Base-by-base conservation (phyloP, 2,329 filamentous ascomycete species). In the Colletotrichum sp. region DNA sequence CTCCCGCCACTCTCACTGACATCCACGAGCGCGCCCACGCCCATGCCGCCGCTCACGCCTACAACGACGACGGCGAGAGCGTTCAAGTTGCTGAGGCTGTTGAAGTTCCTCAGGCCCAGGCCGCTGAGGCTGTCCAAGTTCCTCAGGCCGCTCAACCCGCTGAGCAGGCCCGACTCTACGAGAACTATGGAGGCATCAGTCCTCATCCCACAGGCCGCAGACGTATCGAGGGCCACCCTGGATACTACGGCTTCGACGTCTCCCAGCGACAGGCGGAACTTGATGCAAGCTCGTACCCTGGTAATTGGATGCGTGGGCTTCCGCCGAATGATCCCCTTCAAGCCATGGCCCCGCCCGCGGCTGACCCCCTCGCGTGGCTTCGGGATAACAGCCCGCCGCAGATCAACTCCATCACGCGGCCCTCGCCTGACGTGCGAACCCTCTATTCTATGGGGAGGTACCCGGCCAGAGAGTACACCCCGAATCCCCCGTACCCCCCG, bases 71-170 rank as follows among this genome's bases (percentile, higher is more conserved):
- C n/a, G n/a, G 3, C 6, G 44, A 52, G 44, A 21, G n/a, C 12
- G 44, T 52, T 4, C 44, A 52, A 52, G 10, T 52, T 12, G n/a
- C 44, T 13, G 44, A 52, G 44, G 44, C 44, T 3, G 44, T 21
- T 52, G n/a, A 21, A 52, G 44, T 24, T 0, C 44, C 44, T 0
- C 44, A 21, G 10, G 44, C n/a, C 6, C n/a, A 24, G 12, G 44
- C 44, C 0, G 44, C n/a, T 1, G n/a, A 52, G n/a, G 44, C 44
- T 52, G n/a, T 52, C 0, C n/a, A 21, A 1, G 44, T 52, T 13
- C n/a, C 44, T 7, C 44, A 52, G n/a, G 44, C 44, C 0, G 44
- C 39, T 49, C 52, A 26, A 57, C 1, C 7, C 18, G 16, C 59
- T 0, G 39, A 49, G 39, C 39, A n/a, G 18, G 9, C 10, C 18